A percentile compares a stretch with the other conserved stretches of the same genome.
These are phyloP conservation scores for Panaeolus papilionaceus DNA, from an alignment of 768 basidiomycete genomes.

Conservation along the genomic window DNA sequence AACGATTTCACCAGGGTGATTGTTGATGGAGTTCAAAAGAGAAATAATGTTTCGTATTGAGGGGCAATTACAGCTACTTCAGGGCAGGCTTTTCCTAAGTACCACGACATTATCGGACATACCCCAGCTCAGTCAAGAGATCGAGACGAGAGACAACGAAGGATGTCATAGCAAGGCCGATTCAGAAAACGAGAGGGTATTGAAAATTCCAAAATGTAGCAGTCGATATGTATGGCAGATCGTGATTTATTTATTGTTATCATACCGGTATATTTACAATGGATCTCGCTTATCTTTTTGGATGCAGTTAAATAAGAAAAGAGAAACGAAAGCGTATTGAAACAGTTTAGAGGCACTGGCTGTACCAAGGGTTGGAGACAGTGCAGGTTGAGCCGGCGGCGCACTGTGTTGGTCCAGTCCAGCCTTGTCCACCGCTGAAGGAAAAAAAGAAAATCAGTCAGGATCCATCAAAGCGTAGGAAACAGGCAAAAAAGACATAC, in stretches of 20 bases:
- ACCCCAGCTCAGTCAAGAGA: too few relatives aligned
- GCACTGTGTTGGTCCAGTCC: conserved; percentile 23
- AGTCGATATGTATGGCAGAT: background rate
- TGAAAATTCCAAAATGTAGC: too few relatives aligned
- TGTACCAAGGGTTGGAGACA: conserved; percentile 21
- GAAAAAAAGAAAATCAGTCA: background rate
- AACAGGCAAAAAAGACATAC: conserved; percentile 24
- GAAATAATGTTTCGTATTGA: too few relatives aligned
- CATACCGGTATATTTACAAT: background rate
- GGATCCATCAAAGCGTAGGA: background rate
- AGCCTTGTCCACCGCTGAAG: conserved; percentile 19
- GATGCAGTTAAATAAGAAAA: background rate
- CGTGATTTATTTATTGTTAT: background rate
- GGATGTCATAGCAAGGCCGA: too few relatives aligned
- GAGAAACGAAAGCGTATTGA: background rate
- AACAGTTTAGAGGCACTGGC: conserved; percentile 23
- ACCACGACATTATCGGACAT: too few relatives aligned
- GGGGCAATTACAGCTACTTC: too few relatives aligned
- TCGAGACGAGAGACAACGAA: too few relatives aligned
- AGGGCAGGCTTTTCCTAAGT: too few relatives aligned
- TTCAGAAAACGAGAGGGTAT: too few relatives aligned
- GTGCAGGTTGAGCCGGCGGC: conserved; percentile 22
- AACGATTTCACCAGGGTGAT: too few relatives aligned
- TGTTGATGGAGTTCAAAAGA: too few relatives aligned
- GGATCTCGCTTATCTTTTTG: background rate